Evolutionary conservation across 352 stramenopile genomes (phyloP), one percentile per base, ranked within the genome.

Genomic region (Phytophthora hybrid): DNA sequence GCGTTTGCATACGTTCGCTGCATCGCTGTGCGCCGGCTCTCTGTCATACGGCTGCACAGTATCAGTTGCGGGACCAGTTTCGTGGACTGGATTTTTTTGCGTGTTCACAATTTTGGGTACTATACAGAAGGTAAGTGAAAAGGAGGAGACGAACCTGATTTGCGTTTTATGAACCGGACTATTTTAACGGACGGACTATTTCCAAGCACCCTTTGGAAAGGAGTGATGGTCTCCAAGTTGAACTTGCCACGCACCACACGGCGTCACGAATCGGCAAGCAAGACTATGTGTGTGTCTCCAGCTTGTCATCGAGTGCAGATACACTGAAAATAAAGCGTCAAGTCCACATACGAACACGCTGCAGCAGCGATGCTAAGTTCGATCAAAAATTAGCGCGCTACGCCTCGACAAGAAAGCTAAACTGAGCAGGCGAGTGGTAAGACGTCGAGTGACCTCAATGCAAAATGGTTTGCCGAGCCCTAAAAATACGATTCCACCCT

Each of bases 401-500:
- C 0, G 41, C 6, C 23, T 59, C 49, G 19, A 26, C 54, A 59
- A 59, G 31, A 63, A 16, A 29, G 19, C 44, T 56, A 44, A 1
- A 65, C 14, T 26, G 52, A 9, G 5, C 16, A 31, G 32, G 19
- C 13, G 23, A n/a, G 51, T 52, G n/a, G 14, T 26, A 71, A 61
- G 29, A 56, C 31, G 14, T 32, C 21, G 57, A 63, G 34, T 19
- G 57, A 23, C 29, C 26, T 29, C 11, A 19, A 47, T 63, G 37
- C 31, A 54, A 41, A 26, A 26, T 14, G 16, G 46, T 5, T 55
- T 18, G 7, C 1, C n/a, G 10, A 41, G 9, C 52, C 46, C 69
- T 76, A 76, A 61, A 76, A 76, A 76, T 76, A 76, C 39, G 47
- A 56, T 5, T 18, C 8, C 23, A 6, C 16, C 26, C 2, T 57